phyloP scores from a whole-genome alignment of 805 yeast genomes.

The Blastobotrys mokoenaii region DNA sequence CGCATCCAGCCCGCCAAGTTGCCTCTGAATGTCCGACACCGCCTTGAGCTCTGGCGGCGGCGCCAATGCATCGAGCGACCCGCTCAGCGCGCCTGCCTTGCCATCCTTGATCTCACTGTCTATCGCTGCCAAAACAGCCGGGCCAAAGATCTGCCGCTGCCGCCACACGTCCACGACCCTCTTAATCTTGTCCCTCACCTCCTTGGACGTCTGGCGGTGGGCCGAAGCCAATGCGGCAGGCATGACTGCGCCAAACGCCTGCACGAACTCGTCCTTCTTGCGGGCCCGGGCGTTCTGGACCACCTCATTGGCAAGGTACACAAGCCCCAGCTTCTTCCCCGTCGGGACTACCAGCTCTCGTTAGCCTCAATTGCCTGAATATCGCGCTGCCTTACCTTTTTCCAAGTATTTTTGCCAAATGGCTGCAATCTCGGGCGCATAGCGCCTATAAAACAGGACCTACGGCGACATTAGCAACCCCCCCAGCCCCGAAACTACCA shows the following conservation, averaged over 20 bases:
- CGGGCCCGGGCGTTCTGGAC: constrained; percentile 69
- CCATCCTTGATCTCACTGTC: constrained; percentile 1
- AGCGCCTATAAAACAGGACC: constrained; percentile 52
- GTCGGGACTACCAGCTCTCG: constrained; percentile 21
- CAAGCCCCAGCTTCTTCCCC: constrained; percentile 44
- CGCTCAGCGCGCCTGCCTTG: neutral
- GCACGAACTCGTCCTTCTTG: constrained; percentile 48
- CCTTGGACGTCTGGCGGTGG: constrained; percentile 31
- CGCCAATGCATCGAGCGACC: constrained; percentile 6
- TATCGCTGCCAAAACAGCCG: constrained; percentile 27
- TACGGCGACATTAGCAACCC: constrained; percentile 3
- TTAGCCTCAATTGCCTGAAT: neutral
- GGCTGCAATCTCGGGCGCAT: constrained; percentile 43
- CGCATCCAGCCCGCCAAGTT: constrained; percentile 5
- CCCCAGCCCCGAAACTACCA: constrained; percentile 11
- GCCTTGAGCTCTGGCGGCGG: constrained; percentile 1
- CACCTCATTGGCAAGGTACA: constrained; percentile 73
- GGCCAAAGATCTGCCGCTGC: constrained; percentile 45
- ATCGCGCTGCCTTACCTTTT: constrained; percentile 6
- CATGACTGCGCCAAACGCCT: constrained; percentile 45
- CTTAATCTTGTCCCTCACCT: constrained; percentile 43
- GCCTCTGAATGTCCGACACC: neutral
- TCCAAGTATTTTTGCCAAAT: constrained; percentile 41
- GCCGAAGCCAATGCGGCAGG: constrained; percentile 31
- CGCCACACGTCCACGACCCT: constrained; percentile 62